These are phyloP conservation scores for Hypoxylon sp. DNA, from an alignment of 2,329 filamentous ascomycete genomes.

Conservation along the genomic window DNA sequence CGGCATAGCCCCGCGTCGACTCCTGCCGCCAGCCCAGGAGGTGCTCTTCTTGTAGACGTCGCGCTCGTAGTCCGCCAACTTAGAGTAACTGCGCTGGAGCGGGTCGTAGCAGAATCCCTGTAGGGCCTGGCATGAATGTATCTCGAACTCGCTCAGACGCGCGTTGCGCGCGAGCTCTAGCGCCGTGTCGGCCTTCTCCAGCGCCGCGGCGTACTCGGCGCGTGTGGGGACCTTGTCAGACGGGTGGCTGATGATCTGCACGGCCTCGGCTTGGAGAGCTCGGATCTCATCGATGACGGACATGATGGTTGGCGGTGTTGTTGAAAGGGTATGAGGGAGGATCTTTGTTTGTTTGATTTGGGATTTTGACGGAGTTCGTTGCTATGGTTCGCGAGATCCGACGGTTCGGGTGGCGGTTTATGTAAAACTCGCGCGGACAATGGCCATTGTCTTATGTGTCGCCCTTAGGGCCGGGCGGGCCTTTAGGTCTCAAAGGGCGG, in stretches of 20 bases:
- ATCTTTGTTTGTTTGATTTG: slow-evolving; percentile 2
- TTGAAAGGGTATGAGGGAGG: not conserved
- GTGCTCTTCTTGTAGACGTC: slow-evolving; percentile 24
- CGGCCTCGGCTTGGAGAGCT: slow-evolving; percentile 21
- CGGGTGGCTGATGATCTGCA: not conserved
- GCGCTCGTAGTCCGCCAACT: slow-evolving; percentile 19
- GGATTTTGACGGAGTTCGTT: slow-evolving; percentile 4
- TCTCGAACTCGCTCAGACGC: not conserved
- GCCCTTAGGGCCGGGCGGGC: not conserved
- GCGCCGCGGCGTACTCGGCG: slow-evolving; percentile 11
- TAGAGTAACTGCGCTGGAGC: slow-evolving; percentile 7
- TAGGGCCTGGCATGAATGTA: slow-evolving; percentile 9
- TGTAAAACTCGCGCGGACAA: slow-evolving; percentile 1
- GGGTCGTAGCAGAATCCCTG: slow-evolving; percentile 24
- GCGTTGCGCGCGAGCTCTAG: slow-evolving; percentile 13
- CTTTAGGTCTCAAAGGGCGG: not conserved
- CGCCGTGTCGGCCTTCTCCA: slow-evolving; percentile 25
- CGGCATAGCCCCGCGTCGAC: slow-evolving; percentile 4
- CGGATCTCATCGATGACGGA: slow-evolving; percentile 16
- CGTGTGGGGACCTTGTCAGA: slow-evolving; percentile 4
- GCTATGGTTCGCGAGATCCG: not conserved
- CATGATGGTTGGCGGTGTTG: slow-evolving; percentile 5
- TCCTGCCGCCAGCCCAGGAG: not conserved
- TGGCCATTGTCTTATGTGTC: not conserved
- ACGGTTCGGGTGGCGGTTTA: not conserved